Conservation (phyloP, 305 asterid species). For the Fraxinus xanthoxyloides region DNA sequence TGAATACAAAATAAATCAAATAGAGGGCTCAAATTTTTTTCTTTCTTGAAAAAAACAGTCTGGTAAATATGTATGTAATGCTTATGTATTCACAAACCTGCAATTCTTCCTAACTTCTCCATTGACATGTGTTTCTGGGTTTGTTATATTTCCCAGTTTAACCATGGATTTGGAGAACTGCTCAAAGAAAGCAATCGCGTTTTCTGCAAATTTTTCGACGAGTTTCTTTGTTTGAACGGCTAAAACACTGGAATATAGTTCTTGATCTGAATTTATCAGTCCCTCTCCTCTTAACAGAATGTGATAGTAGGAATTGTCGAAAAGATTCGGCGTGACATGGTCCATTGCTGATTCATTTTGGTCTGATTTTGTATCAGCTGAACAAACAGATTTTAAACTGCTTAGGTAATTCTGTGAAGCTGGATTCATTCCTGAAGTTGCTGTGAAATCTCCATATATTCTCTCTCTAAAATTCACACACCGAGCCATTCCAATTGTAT, state of each 20-base stretch:
- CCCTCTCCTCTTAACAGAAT: conserved; percentile 65
- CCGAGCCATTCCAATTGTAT: conserved; percentile 88
- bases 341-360: conserved; percentile 80
- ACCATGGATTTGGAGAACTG: conserved; percentile 89
- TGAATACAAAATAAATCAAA: conserved; percentile 39
- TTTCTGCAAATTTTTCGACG: conserved; percentile 62
- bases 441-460: conserved; percentile 61
- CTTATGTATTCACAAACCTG: conserved; percentile 78
- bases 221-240: conserved; percentile 59
- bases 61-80: neutral
- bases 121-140: conserved; percentile 53
- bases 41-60: neutral
- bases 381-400: conserved; percentile 56
- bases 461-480: conserved; percentile 73
- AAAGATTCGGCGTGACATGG: conserved; percentile 52
- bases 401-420: conserved; percentile 46
- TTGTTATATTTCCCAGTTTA: conserved; percentile 75
- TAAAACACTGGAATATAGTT: conserved; percentile 63
- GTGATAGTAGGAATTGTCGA: conserved; percentile 79
- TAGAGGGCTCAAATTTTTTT: conserved; percentile 7
- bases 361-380: conserved; percentile 51
- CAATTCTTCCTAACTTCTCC: conserved; percentile 89
- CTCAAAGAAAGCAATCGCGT: conserved; percentile 66
- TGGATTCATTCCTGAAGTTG: conserved; percentile 43
- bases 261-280: conserved; percentile 69